Percentiles rank a stretch among this genome's conserved stretches.
Evolutionary conservation across 192 early-diverging fungal species (phyloP).

Genomic region (Rhizoclosmatium sp.): DNA sequence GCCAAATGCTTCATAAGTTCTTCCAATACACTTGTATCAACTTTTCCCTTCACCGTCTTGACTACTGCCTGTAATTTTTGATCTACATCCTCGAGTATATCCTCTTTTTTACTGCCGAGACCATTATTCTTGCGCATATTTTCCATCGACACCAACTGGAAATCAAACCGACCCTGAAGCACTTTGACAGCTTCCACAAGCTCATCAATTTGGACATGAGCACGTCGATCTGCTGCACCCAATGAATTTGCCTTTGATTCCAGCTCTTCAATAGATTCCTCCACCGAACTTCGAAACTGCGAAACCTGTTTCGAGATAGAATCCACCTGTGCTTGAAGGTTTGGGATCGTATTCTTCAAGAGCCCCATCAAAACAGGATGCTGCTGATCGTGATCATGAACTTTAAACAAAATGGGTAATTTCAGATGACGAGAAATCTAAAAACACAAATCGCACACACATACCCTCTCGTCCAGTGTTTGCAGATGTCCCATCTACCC

Average conservation of each 20-base stretch:
- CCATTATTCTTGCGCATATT: background rate
- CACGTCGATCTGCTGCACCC: background rate
- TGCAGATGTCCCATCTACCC: background rate
- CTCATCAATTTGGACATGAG: background rate
- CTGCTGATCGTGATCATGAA: background rate
- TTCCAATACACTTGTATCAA: constrained; percentile 55
- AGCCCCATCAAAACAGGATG: background rate
- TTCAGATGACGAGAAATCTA: too few species aligned
- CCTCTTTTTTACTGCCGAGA: background rate
- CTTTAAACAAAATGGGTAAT: background rate
- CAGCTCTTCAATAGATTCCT: constrained; percentile 1
- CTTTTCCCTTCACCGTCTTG: constrained; percentile 44
- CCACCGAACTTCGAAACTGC: background rate
- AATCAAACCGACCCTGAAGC: constrained; percentile 26
- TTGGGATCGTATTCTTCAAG: background rate
- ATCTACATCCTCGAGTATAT: background rate
- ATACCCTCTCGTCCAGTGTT: background rate
- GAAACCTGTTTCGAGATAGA: background rate
- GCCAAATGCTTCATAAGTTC: constrained; percentile 57
- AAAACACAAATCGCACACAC: background rate
- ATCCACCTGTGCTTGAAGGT: background rate
- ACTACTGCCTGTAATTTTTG: background rate
- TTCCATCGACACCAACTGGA: constrained; percentile 26
- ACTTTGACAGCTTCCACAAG: constrained; percentile 19
- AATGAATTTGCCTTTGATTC: background rate